Conservation (phyloP, 2,329 filamentous ascomycete genomes). For the Penicillium sp. region DNA sequence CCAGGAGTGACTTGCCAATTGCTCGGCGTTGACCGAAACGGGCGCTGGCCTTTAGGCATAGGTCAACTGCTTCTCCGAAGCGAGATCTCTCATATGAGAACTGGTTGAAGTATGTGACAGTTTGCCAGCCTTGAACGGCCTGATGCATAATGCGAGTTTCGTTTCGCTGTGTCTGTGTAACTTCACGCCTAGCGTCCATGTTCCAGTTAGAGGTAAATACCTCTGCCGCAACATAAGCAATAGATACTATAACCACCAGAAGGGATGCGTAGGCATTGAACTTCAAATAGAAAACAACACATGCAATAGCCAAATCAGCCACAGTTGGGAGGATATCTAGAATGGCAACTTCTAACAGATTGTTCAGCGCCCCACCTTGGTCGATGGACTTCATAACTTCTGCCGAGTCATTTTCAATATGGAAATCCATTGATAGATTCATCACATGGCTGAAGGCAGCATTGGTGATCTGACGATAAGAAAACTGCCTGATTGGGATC, state of each 20-base stretch:
- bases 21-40: slow-evolving; percentile 3
- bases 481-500: slow-evolving; percentile 56
- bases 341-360: slow-evolving; percentile 58
- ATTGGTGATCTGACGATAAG: slow-evolving; percentile 57
- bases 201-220: slow-evolving; percentile 40
- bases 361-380: slow-evolving; percentile 60
- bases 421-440: slow-evolving; percentile 67
- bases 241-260: slow-evolving; percentile 46
- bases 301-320: slow-evolving; percentile 38
- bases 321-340: slow-evolving; percentile 62
- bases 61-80: slow-evolving; percentile 36
- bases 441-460: slow-evolving; percentile 66
- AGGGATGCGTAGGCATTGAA: slow-evolving; percentile 61
- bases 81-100: slow-evolving; percentile 52
- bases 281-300: slow-evolving; percentile 53
- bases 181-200: slow-evolving; percentile 39
- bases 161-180: slow-evolving; percentile 45
- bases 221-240: slow-evolving; percentile 54
- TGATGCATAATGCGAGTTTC: slow-evolving; percentile 58
- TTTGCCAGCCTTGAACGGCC: slow-evolving; percentile 59
- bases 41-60: neutral
- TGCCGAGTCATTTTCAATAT: slow-evolving; percentile 63
- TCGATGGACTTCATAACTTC: slow-evolving; percentile 65
- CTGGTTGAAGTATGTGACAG: slow-evolving; percentile 58
- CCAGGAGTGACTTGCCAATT: slow-evolving; percentile 15